Evolutionary conservation across 2,329 filamentous ascomycete genomes (phyloP).

Genomic region (Cercospora janseana): DNA sequence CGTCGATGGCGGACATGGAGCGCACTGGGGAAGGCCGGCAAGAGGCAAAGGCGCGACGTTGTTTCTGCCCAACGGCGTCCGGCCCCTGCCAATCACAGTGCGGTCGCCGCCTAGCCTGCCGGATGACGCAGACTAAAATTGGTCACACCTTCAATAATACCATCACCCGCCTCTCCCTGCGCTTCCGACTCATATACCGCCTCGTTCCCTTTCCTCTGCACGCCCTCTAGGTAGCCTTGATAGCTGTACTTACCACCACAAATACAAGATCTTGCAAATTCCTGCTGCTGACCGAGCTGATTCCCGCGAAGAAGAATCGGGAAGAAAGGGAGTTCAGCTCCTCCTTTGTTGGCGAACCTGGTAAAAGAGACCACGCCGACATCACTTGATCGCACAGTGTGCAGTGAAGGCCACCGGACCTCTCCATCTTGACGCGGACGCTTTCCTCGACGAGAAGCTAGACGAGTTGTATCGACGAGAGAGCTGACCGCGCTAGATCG

Average conservation of each 20-base stretch:
- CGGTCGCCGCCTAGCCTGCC: constrained; percentile 10
- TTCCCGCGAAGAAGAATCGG: constrained; percentile 5
- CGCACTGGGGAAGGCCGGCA: not conserved
- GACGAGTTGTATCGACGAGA: constrained; percentile 30
- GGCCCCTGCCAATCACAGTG: constrained; percentile 8
- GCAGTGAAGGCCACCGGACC: constrained; percentile 17
- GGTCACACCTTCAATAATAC: constrained; percentile 14
- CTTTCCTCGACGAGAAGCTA: constrained; percentile 30
- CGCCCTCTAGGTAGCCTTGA: constrained; percentile 30
- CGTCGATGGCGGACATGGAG: not conserved
- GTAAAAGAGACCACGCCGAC: constrained; percentile 20
- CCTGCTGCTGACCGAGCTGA: not conserved
- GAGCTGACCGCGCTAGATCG: constrained; percentile 14
- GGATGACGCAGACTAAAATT: constrained; percentile 15
- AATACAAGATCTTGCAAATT: constrained; percentile 22
- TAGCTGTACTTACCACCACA: constrained; percentile 29
- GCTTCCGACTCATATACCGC: constrained; percentile 16
- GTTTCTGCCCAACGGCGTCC: constrained; percentile 12
- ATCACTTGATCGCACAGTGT: constrained; percentile 12
- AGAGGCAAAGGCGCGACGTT: constrained; percentile 2
- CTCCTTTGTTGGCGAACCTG: constrained; percentile 16
- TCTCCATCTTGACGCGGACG: constrained; percentile 17
- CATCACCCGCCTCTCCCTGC: not conserved
- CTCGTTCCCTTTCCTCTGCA: constrained; percentile 20
- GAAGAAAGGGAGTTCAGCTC: constrained; percentile 22